phyloP scores from a whole-genome alignment of 1,284 basidiomycete genomes.

The Rhizopogon parksii region DNA sequence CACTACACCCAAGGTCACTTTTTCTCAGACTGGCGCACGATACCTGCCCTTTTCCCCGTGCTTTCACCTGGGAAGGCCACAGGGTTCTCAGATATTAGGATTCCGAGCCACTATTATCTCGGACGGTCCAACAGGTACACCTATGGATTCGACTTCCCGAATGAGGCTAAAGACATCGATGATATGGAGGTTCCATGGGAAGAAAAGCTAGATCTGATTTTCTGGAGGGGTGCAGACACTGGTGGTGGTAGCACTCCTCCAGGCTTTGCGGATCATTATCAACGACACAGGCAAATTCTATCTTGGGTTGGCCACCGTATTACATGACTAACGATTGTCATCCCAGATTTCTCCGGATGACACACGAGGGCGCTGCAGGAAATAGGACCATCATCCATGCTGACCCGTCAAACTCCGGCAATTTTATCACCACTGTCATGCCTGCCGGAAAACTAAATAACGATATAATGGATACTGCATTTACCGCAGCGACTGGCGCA shows the following conservation, averaged over 20 bases:
- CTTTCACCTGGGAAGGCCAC: slow-evolving; percentile 82
- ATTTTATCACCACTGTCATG: slow-evolving; percentile 56
- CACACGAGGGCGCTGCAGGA: slow-evolving; percentile 50
- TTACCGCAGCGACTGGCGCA: slow-evolving; percentile 70
- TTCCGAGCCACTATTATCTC: slow-evolving; percentile 93
- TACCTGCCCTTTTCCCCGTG: slow-evolving; percentile 80
- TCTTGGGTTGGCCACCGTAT: slow-evolving; percentile 9
- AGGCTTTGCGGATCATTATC: slow-evolving; percentile 79
- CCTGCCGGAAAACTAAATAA: slow-evolving; percentile 63
- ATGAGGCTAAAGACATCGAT: slow-evolving; percentile 66
- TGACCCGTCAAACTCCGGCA: slow-evolving; percentile 57
- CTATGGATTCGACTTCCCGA: slow-evolving; percentile 82
- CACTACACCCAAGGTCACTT: slow-evolving; percentile 88
- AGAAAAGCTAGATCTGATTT: slow-evolving; percentile 63
- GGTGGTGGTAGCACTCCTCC: slow-evolving; percentile 85
- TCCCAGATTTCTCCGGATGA: slow-evolving; percentile 70
- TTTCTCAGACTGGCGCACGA: slow-evolving; percentile 90
- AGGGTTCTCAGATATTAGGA: slow-evolving; percentile 84
- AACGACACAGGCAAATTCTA: slow-evolving; percentile 67
- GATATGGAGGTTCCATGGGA: slow-evolving; percentile 82
- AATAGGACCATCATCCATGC: slow-evolving; percentile 73
- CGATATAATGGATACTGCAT: slow-evolving; percentile 85
- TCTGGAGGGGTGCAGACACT: slow-evolving; percentile 88
- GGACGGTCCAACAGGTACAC: slow-evolving; percentile 77
- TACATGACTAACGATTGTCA: background rate